Conservation (phyloP, 2,329 filamentous ascomycete genomes). For the Colletotrichum cereale region DNA sequence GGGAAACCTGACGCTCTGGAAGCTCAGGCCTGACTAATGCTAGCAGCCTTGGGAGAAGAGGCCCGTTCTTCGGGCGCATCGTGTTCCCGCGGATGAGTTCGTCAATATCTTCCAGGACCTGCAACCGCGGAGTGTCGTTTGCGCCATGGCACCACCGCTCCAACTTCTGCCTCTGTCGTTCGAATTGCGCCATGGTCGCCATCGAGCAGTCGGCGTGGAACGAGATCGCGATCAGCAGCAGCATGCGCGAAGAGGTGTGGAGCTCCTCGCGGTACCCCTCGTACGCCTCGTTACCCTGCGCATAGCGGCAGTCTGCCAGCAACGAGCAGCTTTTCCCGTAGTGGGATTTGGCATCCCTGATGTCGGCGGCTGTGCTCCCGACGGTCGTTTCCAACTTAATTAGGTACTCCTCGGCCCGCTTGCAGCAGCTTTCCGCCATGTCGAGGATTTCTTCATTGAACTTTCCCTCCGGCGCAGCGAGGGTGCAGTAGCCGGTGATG, state of each 20-base stretch:
- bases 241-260: not conserved
- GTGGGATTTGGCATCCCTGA: slow-evolving; percentile 3
- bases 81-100: not conserved
- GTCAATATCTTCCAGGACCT: not conserved
- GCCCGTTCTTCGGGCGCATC: slow-evolving; percentile 9
- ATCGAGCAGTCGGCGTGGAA: slow-evolving; percentile 5
- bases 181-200: slow-evolving; percentile 10
- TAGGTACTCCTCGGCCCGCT: not conserved
- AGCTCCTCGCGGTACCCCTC: not conserved
- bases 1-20: no score
- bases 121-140: not conserved
- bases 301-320: slow-evolving; percentile 28
- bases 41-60: slow-evolving; percentile 20
- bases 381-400: not conserved
- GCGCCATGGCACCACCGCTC: slow-evolving; percentile 28
- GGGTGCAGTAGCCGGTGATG: slow-evolving; percentile 17
- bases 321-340: slow-evolving; percentile 15
- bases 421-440: slow-evolving; percentile 23
- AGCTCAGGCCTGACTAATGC: no score
- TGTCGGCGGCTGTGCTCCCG: not conserved
- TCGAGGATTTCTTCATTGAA: not conserved
- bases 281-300: not conserved
- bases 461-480: slow-evolving; percentile 5
- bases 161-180: slow-evolving; percentile 27
- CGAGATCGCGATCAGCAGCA: slow-evolving; percentile 5